Evolutionary conservation across 2,329 filamentous ascomycete species (phyloP), one percentile per base, ranked within the genome.

Genomic region (Colletotrichum sp.): DNA sequence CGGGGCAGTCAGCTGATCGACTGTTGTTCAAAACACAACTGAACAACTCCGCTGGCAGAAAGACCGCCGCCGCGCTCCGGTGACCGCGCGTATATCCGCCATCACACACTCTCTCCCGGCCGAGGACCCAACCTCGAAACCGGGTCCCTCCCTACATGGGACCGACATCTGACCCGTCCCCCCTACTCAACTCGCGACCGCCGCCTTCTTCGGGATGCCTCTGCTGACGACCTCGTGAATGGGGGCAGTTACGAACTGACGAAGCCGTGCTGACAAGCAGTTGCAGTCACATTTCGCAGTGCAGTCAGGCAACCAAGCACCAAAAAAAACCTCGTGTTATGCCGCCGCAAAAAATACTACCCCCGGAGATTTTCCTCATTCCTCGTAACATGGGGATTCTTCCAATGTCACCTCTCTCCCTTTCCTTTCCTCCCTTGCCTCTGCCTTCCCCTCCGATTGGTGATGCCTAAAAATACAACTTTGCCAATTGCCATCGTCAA

Each of bases 161-260:
- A 60, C 56, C 69, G n/a, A 52, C 72, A 60, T 62, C 73, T 75
- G 73, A 75, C 69, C 64, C 43, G 43, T 48, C 62, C 39, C 52
- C 69, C 43, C 72, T 30, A 34, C 68, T 75, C n/a, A 66, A 75
- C 13, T 22, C 68, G 72, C 68, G 39, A 70, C 32, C 62, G 32
- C 30, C 34, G 27, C 43, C 58, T 61, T 28, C 34, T 18, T 39
- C 43, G 43, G 55, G 30, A 25, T 39, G 67, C 62, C 43, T 58
- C 67, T 27, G 16, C 28, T 32, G 28, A 22, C 10, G 43, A 34
- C 55, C 6, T 43, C 34, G 55, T 36, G 34, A 30, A 60, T 30
- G 56, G 28, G 56, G 43, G 43, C 43, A 12, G 18, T 43, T 43
- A 43, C 43, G 18, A 22, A 48, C 18, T 48, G 18, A 48, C 43